phyloP scores from a whole-genome alignment of 345 rosid species.

The Sonneratia alba region DNA sequence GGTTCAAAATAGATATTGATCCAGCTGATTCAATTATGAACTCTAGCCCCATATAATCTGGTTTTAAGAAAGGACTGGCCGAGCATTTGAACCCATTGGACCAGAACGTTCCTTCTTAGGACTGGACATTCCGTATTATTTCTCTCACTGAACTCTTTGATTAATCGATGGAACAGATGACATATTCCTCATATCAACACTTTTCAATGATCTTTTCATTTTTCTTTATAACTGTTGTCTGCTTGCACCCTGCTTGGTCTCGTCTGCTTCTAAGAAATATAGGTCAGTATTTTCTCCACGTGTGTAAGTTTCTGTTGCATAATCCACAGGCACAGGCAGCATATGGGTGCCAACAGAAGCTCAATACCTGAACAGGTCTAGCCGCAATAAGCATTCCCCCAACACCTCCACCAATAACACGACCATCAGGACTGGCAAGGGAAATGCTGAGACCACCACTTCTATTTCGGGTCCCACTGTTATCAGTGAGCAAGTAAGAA shows the following conservation, averaged over 20 bases:
- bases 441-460: constrained; percentile 77
- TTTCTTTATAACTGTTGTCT: too few species aligned
- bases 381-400: constrained; percentile 95
- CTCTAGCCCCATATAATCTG: too few species aligned
- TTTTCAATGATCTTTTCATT: too few species aligned
- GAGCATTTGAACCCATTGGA: too few species aligned
- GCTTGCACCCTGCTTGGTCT: too few species aligned
- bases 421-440: constrained; percentile 91
- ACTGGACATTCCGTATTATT: background rate
- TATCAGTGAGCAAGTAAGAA: constrained; percentile 44
- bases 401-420: constrained; percentile 88
- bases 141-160: background rate
- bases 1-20: background rate
- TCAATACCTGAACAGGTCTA: constrained; percentile 70
- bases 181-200: background rate
- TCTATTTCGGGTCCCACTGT: constrained; percentile 42
- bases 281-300: too few species aligned
- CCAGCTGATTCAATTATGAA: background rate
- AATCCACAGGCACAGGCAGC: too few species aligned
- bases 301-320: too few species aligned
- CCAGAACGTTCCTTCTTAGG: background rate
- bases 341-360: background rate
- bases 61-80: too few species aligned
- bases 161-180: too few species aligned
- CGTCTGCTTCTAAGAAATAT: too few species aligned